Base-by-base conservation (phyloP, 495 filamentous ascomycete genomes). In the Xylaria acuta region DNA sequence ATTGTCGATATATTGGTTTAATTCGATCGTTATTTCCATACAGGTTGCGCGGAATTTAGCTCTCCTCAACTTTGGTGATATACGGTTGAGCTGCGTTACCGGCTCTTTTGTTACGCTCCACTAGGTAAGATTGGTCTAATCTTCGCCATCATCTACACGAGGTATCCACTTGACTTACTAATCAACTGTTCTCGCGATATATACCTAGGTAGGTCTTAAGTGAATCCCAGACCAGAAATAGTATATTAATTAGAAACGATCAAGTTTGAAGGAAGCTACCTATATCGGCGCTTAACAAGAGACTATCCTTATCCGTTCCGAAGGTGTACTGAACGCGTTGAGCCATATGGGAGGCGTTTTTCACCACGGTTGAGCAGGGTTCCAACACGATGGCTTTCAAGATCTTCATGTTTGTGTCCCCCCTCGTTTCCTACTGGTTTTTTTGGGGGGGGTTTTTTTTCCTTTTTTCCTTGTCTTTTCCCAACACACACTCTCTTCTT, bases 391-490 rank as follows among this genome's bases (percentile, higher is more conserved):
- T 67, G 65, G 36, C 49, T 56, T 67, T 67, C 11, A 67, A 67
- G 49, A 67, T 67, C 14, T 67, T 67, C 65, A 41, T 67, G 65
- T 67, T 27, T 3, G 65, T 67, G 11, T 25, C 3, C 11, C 34
- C 47, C n/a, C n/a, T n/a, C n/a, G n/a, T n/a, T n/a, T n/a, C n/a
- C n/a, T n/a, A n/a, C n/a, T n/a, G n/a, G n/a, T n/a, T n/a, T n/a
- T n/a, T n/a, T n/a, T n/a, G n/a, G n/a, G n/a, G n/a, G n/a, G n/a
- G n/a, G n/a, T n/a, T n/a, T n/a, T n/a, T n/a, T n/a, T n/a, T n/a
- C n/a, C n/a, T n/a, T n/a, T n/a, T n/a, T n/a, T n/a, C n/a, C n/a
- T n/a, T n/a, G n/a, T n/a, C n/a, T n/a, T n/a, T n/a, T n/a, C n/a
- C n/a, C n/a, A n/a, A n/a, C n/a, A n/a, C n/a, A n/a, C n/a, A n/a